Evolutionary conservation across 2,329 filamentous ascomycete species (phyloP), one percentile per base, ranked within the genome.

Genomic region (Fusarium algeriense): DNA sequence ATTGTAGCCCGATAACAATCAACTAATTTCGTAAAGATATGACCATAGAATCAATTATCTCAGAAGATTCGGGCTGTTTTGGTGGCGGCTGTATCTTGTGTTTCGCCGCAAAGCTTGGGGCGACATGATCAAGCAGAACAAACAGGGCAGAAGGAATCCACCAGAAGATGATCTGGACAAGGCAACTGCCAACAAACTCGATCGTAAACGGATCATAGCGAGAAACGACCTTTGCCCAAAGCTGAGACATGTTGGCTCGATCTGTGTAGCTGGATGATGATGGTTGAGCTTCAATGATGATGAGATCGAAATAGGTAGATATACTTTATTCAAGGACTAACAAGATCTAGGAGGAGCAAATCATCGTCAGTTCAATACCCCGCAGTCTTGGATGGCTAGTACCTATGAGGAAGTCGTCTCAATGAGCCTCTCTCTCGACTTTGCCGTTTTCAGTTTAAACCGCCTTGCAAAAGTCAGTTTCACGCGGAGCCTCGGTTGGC

Each of bases 71-170:
- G 2, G 87, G 86, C 70, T 87, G 86, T 53, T 83, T 85, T 2
- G 83, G 82, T 0, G 83, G 80, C 0, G 85, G 85, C 67, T 89
- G 87, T 62, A 88, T 84, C 74, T 88, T 89, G 80, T 89, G 86
- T 7, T 79, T 80, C 11, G 79, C 78, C 0, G 86, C 85, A 70
- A 87, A 88, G 12, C 73, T 48, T 0, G 87, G 87, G n/a, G 82
- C 78, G 14, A 84, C 14, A 13, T 64, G 43, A 69, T 86, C 84
- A 17, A 88, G 80, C 1, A 74, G 76, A 28, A 85, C 77, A 70
- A 85, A 87, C 53, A 81, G 32, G 13, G 76, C 70, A 8, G 80
- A 83, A 1, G 83, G 83, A 37, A 84, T 54, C 84, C 84, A 86
- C 79, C 84, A 86, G 77, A 81, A 83, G 64, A 85, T 2, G 20